phyloP scores from a whole-genome alignment of 2,329 filamentous ascomycete species.

The Scortechinia acanthostroma region DNA sequence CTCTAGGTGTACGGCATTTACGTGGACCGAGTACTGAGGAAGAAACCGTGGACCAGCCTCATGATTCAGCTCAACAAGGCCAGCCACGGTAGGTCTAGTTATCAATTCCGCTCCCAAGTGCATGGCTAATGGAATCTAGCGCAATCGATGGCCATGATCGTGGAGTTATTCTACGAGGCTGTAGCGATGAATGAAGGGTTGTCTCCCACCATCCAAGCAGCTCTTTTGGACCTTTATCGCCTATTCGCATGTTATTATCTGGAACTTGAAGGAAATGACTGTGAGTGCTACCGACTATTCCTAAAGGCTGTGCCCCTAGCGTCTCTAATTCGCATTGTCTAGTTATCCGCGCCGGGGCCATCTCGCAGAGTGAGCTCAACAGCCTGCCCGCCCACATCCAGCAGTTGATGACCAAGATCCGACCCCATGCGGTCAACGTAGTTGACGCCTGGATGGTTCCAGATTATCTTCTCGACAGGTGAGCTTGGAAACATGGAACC shows the following conservation, averaged over 20 bases:
- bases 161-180: conserved; percentile 33
- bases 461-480: conserved; percentile 37
- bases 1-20: conserved; percentile 28
- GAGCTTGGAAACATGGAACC: too few relatives aligned
- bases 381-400: conserved; percentile 27
- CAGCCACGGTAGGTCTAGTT: conserved; percentile 16
- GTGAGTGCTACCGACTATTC: background rate
- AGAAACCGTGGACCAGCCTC: conserved; percentile 35
- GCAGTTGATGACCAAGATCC: conserved; percentile 33
- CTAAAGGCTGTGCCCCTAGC: too few relatives aligned
- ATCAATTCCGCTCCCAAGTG: too few relatives aligned
- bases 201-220: conserved; percentile 11
- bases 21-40: conserved; percentile 29
- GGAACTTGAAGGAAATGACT: conserved; percentile 31
- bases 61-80: conserved; percentile 13
- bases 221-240: conserved; percentile 31
- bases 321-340: background rate
- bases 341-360: conserved; percentile 29
- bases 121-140: too few relatives aligned
- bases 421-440: conserved; percentile 39
- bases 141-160: conserved; percentile 37
- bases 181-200: conserved; percentile 12
- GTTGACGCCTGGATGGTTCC: conserved; percentile 43
- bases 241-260: conserved; percentile 37
- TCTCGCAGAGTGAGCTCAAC: conserved; percentile 29